These are phyloP conservation scores for Alternaria brassicicola DNA, from an alignment of 2,329 filamentous ascomycete genomes.

Conservation along the genomic window DNA sequence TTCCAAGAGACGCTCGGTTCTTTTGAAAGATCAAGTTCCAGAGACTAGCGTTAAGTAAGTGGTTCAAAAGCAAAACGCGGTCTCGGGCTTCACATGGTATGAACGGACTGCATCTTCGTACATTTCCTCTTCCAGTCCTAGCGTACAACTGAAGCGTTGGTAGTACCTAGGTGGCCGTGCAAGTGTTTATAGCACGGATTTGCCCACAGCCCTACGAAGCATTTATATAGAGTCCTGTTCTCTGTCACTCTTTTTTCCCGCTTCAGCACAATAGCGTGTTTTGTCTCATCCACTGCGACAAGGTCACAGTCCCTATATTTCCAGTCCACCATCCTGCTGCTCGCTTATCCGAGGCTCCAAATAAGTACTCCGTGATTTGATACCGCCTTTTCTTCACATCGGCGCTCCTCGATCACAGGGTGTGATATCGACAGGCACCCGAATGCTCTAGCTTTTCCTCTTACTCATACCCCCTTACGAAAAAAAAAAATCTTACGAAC, in stretches of 20 bases:
- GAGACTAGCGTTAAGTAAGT: background rate
- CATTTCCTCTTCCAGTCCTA: conserved; percentile 1
- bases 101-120: background rate
- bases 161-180: background rate
- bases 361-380: background rate
- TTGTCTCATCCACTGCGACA: background rate
- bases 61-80: background rate
- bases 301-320: background rate
- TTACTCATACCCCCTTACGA: background rate
- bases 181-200: background rate
- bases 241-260: background rate
- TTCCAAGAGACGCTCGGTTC: background rate
- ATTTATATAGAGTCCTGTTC: background rate
- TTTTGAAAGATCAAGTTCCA: background rate
- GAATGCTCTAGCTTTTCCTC: background rate
- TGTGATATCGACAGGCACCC: background rate
- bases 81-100: background rate
- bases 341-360: background rate
- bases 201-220: background rate
- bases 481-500: background rate
- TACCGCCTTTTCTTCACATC: background rate
- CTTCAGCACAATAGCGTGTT: background rate
- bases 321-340: background rate
- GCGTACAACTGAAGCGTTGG: background rate
- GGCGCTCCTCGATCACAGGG: background rate